Percentiles rank a stretch among this genome's conserved stretches.
Evolutionary conservation across 2,329 filamentous ascomycete genomes (phyloP).

Genomic region (Zarea fungicola): DNA sequence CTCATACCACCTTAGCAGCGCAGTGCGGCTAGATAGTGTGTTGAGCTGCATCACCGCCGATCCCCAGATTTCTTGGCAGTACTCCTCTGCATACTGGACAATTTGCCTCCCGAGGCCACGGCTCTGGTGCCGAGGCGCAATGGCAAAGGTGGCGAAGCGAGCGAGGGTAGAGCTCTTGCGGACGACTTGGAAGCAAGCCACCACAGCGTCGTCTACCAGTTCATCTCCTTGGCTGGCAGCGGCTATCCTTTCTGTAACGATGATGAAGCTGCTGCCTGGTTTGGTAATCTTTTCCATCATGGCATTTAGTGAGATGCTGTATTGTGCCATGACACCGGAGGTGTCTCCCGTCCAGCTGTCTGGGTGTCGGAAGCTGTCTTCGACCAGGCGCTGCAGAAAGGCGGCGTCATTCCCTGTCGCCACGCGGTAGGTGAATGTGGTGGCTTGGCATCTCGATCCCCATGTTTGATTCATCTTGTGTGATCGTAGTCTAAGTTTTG

Average conservation of each 20-base stretch:
- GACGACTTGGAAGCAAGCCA: not conserved
- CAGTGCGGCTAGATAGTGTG: not conserved
- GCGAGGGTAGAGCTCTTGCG: not conserved
- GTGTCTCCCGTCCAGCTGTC: not conserved
- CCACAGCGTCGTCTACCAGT: not conserved
- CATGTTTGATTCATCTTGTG: not conserved
- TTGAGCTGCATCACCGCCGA: slow-evolving; percentile 9
- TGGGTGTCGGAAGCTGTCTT: slow-evolving; percentile 1
- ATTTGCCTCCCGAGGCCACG: slow-evolving; percentile 7
- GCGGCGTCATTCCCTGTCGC: not conserved
- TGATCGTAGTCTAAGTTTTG: not conserved
- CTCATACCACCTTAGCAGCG: not conserved
- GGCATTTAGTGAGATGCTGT: not conserved
- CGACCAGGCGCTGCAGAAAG: not conserved
- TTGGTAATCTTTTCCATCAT: not conserved
- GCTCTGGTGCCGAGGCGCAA: not conserved
- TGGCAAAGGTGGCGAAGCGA: slow-evolving; percentile 1
- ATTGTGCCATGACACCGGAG: not conserved
- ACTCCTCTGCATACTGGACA: not conserved
- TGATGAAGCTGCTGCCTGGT: not conserved
- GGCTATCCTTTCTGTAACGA: not conserved
- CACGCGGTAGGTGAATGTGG: not conserved
- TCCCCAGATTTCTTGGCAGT: not conserved
- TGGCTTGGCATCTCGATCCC: not conserved
- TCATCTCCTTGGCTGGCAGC: not conserved